These are phyloP conservation scores for Mastigamoeba balamuthi DNA, from an alignment of 78 protist species.

Conservation along the genomic window DNA sequence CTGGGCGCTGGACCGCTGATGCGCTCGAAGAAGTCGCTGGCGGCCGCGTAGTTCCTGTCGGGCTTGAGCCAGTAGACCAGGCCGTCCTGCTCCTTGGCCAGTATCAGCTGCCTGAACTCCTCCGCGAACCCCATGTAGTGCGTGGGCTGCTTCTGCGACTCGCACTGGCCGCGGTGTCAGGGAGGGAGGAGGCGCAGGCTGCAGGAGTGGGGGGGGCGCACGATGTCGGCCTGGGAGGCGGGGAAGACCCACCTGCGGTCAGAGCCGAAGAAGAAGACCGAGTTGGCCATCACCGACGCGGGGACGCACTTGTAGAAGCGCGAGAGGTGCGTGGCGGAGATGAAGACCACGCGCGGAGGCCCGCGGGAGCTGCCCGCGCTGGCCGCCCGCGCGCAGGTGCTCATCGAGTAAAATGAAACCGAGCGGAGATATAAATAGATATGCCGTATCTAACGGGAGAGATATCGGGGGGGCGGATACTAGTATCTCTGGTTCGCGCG, in stretches of 20 bases:
- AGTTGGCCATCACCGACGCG: background rate
- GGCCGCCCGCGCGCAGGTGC: too few relatives aligned
- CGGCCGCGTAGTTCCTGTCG: background rate
- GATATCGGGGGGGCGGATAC: too few relatives aligned
- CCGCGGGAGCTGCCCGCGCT: background rate
- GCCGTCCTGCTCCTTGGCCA: background rate
- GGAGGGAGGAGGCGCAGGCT: background rate
- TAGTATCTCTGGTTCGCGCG: too few relatives aligned
- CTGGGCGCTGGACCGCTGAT: background rate
- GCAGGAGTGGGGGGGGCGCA: background rate
- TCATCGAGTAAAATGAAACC: too few relatives aligned
- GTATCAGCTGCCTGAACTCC: background rate
- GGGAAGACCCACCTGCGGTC: constrained; percentile 5
- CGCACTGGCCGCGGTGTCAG: background rate
- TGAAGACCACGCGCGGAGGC: background rate
- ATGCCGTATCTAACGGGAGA: too few relatives aligned
- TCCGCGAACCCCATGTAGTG: background rate
- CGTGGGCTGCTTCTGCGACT: background rate
- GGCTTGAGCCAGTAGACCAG: constrained; percentile 1
- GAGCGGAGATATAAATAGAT: too few relatives aligned
- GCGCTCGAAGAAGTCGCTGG: background rate
- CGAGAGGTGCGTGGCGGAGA: background rate
- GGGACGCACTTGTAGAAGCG: background rate
- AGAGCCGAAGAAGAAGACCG: constrained; percentile 1
- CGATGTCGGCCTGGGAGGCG: background rate